These are phyloP conservation scores for Panicum miliaceum DNA, from an alignment of 176 grass and related monocot species.

Conservation along the genomic window DNA sequence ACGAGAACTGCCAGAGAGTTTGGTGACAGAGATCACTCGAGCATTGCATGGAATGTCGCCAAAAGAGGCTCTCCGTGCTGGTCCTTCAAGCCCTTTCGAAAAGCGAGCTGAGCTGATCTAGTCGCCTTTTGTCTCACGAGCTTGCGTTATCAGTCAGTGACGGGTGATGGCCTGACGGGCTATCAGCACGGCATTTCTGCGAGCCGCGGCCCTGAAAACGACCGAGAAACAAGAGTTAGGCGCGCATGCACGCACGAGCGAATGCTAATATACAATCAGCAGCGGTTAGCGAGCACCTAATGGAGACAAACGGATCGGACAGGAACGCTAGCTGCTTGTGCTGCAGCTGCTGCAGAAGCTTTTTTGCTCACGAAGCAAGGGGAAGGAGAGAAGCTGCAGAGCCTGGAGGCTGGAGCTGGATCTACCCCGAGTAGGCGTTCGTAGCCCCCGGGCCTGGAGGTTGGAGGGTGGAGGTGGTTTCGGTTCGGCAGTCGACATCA, in stretches of 20 bases:
- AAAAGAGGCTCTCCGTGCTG: neutral
- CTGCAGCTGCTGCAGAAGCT: neutral
- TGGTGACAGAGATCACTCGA: neutral
- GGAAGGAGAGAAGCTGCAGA: no score
- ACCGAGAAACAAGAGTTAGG: conserved; percentile 12
- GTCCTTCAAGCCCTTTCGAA: neutral
- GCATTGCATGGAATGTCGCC: neutral
- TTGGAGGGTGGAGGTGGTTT: neutral
- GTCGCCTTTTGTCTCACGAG: neutral
- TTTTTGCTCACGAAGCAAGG: neutral
- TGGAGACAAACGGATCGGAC: neutral
- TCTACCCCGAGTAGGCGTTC: no score
- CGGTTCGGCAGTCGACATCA: conserved; percentile 34
- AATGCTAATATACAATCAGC: neutral
- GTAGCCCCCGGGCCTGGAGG: neutral
- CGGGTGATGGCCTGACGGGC: neutral
- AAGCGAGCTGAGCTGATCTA: neutral
- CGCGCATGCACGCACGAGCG: neutral
- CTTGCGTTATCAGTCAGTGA: neutral
- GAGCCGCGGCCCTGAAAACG: conserved; percentile 16
- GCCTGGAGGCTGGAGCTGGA: neutral
- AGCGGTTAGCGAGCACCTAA: neutral
- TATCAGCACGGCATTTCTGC: neutral
- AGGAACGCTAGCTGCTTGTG: neutral
- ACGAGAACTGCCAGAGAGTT: neutral